Evolutionary conservation across 192 early-diverging fungal species (phyloP).

Genomic region (Mortierella claussenii): DNA sequence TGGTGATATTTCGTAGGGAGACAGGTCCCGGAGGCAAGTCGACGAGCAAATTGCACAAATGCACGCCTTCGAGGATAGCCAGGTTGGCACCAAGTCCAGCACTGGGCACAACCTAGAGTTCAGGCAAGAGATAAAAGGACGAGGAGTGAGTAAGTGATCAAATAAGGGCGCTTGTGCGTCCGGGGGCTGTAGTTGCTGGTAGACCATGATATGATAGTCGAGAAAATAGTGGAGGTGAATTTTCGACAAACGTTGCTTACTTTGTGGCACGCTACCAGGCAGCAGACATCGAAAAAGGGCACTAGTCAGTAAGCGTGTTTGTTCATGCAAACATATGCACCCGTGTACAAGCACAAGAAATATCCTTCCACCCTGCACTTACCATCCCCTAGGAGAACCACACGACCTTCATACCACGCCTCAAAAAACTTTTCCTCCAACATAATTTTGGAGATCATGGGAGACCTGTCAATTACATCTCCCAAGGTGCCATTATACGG

Average conservation of each 20-base stretch:
- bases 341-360: no score
- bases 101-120: slow-evolving; percentile 31
- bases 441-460: slow-evolving; percentile 43
- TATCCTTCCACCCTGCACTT: no score
- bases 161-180: no score
- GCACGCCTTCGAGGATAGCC: slow-evolving; percentile 36
- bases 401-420: slow-evolving; percentile 34
- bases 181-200: no score
- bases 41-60: slow-evolving; percentile 34
- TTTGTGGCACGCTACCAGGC: no score
- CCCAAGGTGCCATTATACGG: slow-evolving; percentile 29
- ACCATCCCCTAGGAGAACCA: slow-evolving; percentile 46
- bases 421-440: slow-evolving; percentile 51
- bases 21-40: slow-evolving; percentile 27
- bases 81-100: slow-evolving; percentile 48
- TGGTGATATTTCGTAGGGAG: slow-evolving; percentile 15
- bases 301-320: no score
- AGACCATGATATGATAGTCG: no score
- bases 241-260: no score
- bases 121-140: not conserved
- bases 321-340: no score
- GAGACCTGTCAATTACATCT: slow-evolving; percentile 37
- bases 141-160: no score
- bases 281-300: no score
- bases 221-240: no score